Base-by-base conservation (phyloP, 805 yeast genomes). In the Wickerhamomyces chambardii region DNA sequence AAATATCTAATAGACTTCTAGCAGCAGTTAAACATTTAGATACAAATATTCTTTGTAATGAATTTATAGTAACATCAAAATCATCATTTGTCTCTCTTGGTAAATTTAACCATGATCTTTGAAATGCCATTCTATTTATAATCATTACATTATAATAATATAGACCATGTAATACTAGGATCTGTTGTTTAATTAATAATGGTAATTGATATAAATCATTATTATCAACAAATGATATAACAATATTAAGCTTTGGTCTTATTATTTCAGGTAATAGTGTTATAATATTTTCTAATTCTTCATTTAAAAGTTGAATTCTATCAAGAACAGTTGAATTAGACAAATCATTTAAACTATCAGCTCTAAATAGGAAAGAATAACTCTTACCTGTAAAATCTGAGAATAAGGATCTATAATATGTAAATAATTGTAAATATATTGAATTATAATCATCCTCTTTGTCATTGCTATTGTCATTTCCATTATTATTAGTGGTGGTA, bases 111-210 rank as follows among this genome's bases (percentile, higher is more conserved):
- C 56, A 51, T 2, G 51, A 43, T 29, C 47, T 40, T 9, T 44
- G 43, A 17, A 48, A 51, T 4, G 56, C 52, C 51, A 50, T 45
- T 39, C 54, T 43, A 39, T 50, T 51, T 27, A 46, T 39, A 10
- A 47, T 38, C 43, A 51, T 38, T 10, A 39, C 31, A 15, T 41
- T 39, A 3, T 45, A 35, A 29, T 42, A 40, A 29, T 43, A 47
- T 16, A 43, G 46, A 15, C 47, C 31, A 25, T 50, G 52, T 14
- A 46, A n/a, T n/a, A 41, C 24, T 5, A 38, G 7, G 11, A 30
- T 38, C 15, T 37, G 31, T n/a, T 43, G 45, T 6, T 36, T 19
- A 10, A 32, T 10, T 6, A 30, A 6, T 5, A 8, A 24, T 8
- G 24, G 31, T 1, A 28, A 6, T 3, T 17, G 10, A 5, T 37